A percentile compares a stretch with the other conserved stretches of the same genome.
These are phyloP conservation scores for Fusarium nelsonii DNA, from an alignment of 2,329 filamentous ascomycete genomes.

Conservation along the genomic window DNA sequence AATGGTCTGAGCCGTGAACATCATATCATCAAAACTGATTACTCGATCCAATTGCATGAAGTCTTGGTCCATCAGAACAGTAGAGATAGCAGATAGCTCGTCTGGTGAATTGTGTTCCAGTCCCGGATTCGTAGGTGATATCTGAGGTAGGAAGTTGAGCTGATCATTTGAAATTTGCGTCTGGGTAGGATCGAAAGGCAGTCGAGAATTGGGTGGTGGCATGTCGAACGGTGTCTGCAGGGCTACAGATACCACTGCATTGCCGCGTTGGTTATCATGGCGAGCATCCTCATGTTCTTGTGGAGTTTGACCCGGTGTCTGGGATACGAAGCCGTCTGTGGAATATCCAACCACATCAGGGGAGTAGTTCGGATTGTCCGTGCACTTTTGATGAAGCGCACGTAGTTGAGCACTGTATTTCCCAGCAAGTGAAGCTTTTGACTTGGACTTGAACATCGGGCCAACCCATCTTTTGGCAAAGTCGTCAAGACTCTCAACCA, in stretches of 20 bases:
- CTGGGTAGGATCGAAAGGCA: not conserved
- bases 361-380: conserved; percentile 3
- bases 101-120: conserved; percentile 36
- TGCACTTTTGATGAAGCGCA: conserved; percentile 16
- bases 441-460: not conserved
- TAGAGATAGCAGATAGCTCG: conserved; percentile 49
- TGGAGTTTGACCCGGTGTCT: accelerated
- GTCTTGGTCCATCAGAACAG: conserved; percentile 49
- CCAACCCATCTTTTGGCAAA: conserved; percentile 50
- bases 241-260: accelerated
- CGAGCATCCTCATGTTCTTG: accelerated
- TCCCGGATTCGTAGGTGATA: conserved; percentile 15
- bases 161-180: not conserved
- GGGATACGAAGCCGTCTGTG: conserved; percentile 10
- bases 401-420: conserved; percentile 27
- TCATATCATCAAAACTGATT: conserved; percentile 54
- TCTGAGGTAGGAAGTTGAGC: conserved; percentile 19
- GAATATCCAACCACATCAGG: conserved; percentile 36
- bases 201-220: not conserved
- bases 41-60: conserved; percentile 53
- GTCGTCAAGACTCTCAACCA: conserved; percentile 49
- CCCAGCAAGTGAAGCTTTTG: conserved; percentile 2
- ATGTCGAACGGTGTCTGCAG: not conserved
- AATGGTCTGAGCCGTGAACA: conserved; percentile 47
- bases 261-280: accelerated